A percentile compares a stretch with the other conserved stretches of the same genome.
Evolutionary conservation across 139 green algal species (phyloP).

Genomic region (Volvox africanus): DNA sequence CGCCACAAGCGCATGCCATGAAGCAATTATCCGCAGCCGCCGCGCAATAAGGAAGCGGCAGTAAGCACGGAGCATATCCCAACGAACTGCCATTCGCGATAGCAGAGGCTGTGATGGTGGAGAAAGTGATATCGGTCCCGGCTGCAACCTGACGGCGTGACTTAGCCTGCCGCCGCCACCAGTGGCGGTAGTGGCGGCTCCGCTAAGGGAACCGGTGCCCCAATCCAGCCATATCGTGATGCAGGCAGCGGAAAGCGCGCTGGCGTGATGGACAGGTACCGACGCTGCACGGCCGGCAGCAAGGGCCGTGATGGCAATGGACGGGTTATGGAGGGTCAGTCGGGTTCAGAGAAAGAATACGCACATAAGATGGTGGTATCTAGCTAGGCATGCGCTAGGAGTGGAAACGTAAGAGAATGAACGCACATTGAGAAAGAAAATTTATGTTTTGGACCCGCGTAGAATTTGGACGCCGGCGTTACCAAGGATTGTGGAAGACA

Average conservation of each 20-base stretch:
- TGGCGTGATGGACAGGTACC: no score
- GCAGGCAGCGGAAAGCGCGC: background rate
- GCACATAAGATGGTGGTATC: no score
- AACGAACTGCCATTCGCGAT: background rate
- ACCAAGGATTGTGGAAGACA: no score
- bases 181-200: background rate
- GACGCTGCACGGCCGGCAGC: background rate
- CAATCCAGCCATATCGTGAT: constrained; percentile 31
- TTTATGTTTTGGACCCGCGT: no score
- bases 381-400: no score
- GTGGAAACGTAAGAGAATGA: no score
- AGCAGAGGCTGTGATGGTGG: background rate
- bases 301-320: background rate
- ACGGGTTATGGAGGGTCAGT: no score
- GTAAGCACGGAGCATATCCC: constrained; percentile 20
- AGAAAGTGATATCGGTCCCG: background rate
- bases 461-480: no score
- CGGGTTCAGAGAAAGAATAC: no score
- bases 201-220: background rate
- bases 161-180: no score
- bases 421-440: no score
- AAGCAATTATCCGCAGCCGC: background rate
- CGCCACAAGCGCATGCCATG: background rate
- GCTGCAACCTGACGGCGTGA: background rate
- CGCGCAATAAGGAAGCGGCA: constrained; percentile 15